These are phyloP conservation scores for Trichoderma sp. DNA, from an alignment of 2,329 filamentous ascomycete species.

Conservation along the genomic window DNA sequence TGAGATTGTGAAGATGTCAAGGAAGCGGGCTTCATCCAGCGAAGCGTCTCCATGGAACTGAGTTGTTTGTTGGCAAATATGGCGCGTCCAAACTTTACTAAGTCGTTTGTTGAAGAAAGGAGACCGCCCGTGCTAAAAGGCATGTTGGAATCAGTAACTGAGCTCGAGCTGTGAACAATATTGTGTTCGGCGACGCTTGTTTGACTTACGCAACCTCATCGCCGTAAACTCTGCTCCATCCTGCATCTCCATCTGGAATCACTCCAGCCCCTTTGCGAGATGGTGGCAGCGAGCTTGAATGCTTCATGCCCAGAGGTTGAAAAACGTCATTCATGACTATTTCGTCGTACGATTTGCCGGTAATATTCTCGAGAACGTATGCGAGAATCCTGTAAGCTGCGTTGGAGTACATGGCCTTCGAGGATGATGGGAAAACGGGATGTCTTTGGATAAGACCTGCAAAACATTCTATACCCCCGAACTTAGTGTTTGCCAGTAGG, in stretches of 20 bases:
- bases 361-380: slow-evolving; percentile 25
- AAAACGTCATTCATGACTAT: slow-evolving; percentile 12
- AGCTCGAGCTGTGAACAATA: neutral
- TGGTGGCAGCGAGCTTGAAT: slow-evolving; percentile 14
- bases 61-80: slow-evolving; percentile 11
- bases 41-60: slow-evolving; percentile 1
- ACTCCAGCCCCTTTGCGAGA: slow-evolving; percentile 4
- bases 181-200: neutral
- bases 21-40: slow-evolving; percentile 23
- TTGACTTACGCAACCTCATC: slow-evolving; percentile 21
- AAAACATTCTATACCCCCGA: slow-evolving; percentile 21
- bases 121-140: slow-evolving; percentile 14
- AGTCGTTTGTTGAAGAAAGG: slow-evolving; percentile 15
- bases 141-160: neutral
- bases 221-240: slow-evolving; percentile 13
- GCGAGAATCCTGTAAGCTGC: slow-evolving; percentile 25
- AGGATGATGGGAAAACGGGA: slow-evolving; percentile 22
- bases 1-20: slow-evolving; percentile 15
- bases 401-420: slow-evolving; percentile 26
- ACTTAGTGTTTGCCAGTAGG: neutral
- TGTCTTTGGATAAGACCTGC: slow-evolving; percentile 19
- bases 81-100: slow-evolving; percentile 8
- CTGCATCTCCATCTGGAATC: slow-evolving; percentile 17
- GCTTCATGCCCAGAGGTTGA: slow-evolving; percentile 11
- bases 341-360: slow-evolving; percentile 21